Evolutionary conservation across 2,329 filamentous ascomycete genomes (phyloP), one percentile per base, ranked within the genome.

Genomic region (Aurifilum marmelostoma): DNA sequence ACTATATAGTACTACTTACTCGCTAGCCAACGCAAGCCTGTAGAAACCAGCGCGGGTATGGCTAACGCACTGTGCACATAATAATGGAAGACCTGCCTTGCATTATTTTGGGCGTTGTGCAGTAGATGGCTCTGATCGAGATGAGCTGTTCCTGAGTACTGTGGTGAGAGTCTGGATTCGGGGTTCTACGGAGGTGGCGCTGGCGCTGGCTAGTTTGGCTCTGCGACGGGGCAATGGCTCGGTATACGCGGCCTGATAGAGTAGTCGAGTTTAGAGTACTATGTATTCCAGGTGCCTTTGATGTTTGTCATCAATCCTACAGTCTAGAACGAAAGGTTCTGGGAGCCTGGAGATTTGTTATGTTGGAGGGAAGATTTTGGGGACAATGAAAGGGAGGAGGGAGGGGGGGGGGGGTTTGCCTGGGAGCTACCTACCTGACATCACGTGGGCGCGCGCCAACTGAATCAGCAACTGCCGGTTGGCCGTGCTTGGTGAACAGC

Each of bases 371-470:
- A n/a, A n/a, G n/a, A n/a, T n/a, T n/a, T 47, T 43, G 47, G 37
- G 52, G 16, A 11, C 9, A n/a, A n/a, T n/a, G n/a, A n/a, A n/a
- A n/a, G n/a, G n/a, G n/a, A n/a, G n/a, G n/a, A n/a, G n/a, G n/a
- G n/a, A n/a, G 16, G 47, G 27, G 50, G 34, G 54, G 61, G 29
- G 61, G 32, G 21, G 18, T 16, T 54, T 39, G 34, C 43, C 59
- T 61, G 50, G 29, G 65, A 59, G 16, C 11, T 24, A 43, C 27
- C 8, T 34, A 2, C 21, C 27, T 67, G 56, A 62, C 58, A 58
- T 67, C 65, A 67, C 65, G 65, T 67, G 65, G 41, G 39, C 61
- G 54, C 65, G 65, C 56, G 65, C 32, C 27, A 27, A 12, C 21
- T 18, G 12, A 64, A 29, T 54, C 43, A 56, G 16, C 43, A 52